These are phyloP conservation scores for Naganishia vishniacii DNA, from an alignment of 768 basidiomycete genomes.

Conservation along the genomic window DNA sequence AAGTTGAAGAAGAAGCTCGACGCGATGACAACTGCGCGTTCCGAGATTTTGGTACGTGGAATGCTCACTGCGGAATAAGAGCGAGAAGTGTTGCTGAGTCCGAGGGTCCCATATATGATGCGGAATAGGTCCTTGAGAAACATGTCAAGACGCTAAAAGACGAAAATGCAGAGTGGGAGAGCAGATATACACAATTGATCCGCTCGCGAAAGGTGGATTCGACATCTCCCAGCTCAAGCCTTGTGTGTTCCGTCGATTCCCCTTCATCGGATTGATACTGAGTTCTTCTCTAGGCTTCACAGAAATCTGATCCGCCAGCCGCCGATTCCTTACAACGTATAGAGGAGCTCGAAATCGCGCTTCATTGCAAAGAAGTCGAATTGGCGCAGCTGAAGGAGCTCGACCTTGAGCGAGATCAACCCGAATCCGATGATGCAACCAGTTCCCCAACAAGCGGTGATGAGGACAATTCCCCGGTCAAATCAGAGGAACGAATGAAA, in stretches of 20 bases:
- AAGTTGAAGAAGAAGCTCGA: slow-evolving; percentile 99
- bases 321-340: slow-evolving; percentile 65
- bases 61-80: background rate
- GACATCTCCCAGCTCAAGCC: background rate
- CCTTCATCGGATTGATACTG: background rate
- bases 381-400: background rate
- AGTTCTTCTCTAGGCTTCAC: background rate
- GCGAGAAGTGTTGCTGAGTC: too few relatives aligned
- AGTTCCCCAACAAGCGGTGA: background rate
- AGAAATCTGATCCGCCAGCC: background rate
- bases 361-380: background rate
- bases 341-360: slow-evolving; percentile 46
- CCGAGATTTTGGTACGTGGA: slow-evolving; percentile 30
- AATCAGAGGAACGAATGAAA: background rate
- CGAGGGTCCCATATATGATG: too few relatives aligned
- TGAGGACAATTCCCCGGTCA: background rate
- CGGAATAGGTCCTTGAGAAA: slow-evolving; percentile 62
- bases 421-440: background rate
- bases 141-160: slow-evolving; percentile 90
- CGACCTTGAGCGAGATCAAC: background rate
- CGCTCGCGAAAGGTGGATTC: slow-evolving; percentile 31
- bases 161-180: slow-evolving; percentile 52
- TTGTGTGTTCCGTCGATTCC: background rate
- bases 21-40: slow-evolving; percentile 67
- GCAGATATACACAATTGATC: slow-evolving; percentile 19